phyloP scores from a whole-genome alignment of 768 basidiomycete species.

The Cystobasidium ongulense region DNA sequence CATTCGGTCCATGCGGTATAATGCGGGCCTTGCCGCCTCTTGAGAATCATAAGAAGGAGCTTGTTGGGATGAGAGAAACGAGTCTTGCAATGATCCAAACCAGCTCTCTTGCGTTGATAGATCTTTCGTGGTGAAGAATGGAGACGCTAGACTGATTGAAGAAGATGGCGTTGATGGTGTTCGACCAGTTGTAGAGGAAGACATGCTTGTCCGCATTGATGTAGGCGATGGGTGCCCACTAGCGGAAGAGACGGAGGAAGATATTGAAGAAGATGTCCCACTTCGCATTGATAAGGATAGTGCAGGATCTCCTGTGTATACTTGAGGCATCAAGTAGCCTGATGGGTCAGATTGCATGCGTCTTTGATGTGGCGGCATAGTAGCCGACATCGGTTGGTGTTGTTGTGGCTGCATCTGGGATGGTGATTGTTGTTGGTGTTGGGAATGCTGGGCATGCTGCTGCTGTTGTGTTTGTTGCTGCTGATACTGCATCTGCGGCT shows the following conservation, averaged over 20 bases:
- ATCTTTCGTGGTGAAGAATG: background rate
- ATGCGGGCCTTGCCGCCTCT: background rate
- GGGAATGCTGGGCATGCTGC: background rate
- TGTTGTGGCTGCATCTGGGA: background rate
- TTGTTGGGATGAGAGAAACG: constrained; percentile 2
- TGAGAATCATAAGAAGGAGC: background rate
- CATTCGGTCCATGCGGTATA: constrained; percentile 20
- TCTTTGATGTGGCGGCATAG: background rate
- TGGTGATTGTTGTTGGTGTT: background rate
- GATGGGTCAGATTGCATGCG: background rate
- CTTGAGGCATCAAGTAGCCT: background rate
- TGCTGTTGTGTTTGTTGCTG: background rate
- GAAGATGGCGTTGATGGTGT: background rate
- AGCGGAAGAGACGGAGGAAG: background rate
- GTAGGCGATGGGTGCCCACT: constrained; percentile 11
- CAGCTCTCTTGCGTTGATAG: background rate
- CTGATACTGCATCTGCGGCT: background rate
- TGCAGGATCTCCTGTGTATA: background rate
- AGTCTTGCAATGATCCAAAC: constrained; percentile 20
- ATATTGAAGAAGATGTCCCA: background rate
- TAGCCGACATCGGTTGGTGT: background rate
- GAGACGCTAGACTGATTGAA: background rate
- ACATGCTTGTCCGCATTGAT: constrained; percentile 12
- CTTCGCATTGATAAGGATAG: background rate
- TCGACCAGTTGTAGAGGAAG: background rate